Evolutionary conservation across 164 flowering plant genomes (phyloP), one percentile per base, ranked within the genome.

Genomic region (Stephania yunnanensis): DNA sequence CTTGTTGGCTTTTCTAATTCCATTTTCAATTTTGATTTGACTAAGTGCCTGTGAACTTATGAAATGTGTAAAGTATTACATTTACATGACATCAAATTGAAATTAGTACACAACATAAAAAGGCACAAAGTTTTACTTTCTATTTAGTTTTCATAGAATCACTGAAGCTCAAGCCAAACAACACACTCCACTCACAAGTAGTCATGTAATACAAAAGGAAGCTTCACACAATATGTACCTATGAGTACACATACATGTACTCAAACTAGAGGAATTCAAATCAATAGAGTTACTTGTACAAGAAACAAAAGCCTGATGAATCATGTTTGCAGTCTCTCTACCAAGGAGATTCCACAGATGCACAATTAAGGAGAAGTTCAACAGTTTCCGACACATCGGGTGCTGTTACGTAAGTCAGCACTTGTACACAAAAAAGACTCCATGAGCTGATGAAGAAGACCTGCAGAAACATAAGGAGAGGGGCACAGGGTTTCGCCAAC

Each of bases 401-500:
- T 36, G 42, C 42, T 36, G 42, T 4, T 36, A 36, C 42, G 42
- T 36, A 36, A 2, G 42, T 36, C 42, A 36, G 42, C 0, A 55
- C 6, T 11, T 58, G 19, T 6, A 15, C 64, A 58, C 19, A 17
- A 19, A 58, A 58, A 58, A 71, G 65, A 44, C 20, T 36, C 15
- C 46, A 42, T 58, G 25, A 25, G 25, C 25, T 25, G 25, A 42
- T 58, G 25, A 25, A 75, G 61, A 63, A 75, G 61, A 63, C 73
- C 78, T 45, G 48, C 31, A n/a, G 83, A 81, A 63, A 31, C 81
- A 31, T 72, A 85, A 6, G 91, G 85, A 25, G 25, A 25, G 22
- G 87, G 79, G 76, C 72, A 80, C 4, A 88, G 74, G 71, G 83
- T 83, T 64, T 81, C 74, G 12, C 81, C 83, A 44, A 79, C 46